Evolutionary conservation across 331 rosid genomes (phyloP), one percentile per base, ranked within the genome.

Genomic region (Dryas integrifolia): DNA sequence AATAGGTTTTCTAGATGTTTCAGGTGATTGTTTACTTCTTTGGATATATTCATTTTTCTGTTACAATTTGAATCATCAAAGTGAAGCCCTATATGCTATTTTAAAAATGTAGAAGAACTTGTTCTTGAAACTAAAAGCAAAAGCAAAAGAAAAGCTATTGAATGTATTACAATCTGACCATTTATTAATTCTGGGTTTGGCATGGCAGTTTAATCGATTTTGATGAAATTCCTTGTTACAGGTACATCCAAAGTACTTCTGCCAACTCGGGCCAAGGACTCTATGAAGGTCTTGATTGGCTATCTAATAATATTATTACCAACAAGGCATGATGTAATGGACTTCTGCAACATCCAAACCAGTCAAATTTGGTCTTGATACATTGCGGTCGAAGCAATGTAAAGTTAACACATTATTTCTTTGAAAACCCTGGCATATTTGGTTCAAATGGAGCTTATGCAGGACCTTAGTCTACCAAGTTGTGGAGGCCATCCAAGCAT

Each of bases 201-300:
- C 7, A 60, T 60, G 39, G 24, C 43, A 35, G 9, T 13, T 60
- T 38, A 60, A 38, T 62, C 14, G 61, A 56, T 56, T 56, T 18
- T 10, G n/a, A 65, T 21, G 35, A 64, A 52, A 59, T 67, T 50
- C n/a, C 26, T 58, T 15, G 4, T 21, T 55, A 56, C 64, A 70
- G 84, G 79, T 70, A 73, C 73, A 73, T 79, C 71, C 84, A 76
- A 51, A 66, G 83, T 49, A 58, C 82, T 72, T 80, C 73, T 63
- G 83, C 68, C 68, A 65, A 74, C 55, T 69, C 77, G 15, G 75
- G 87, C 49, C 77, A 82, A 53, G 88, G 84, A 67, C 86, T 84
- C 47, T 67, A 78, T 43, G 75, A 67, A 59, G 85, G 86, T 35
- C 85, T 82, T 53, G 82, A 88, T 63, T 85, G 87, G 84, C 78